Evolutionary conservation across 2,329 filamentous ascomycete species (phyloP), one percentile per base, ranked within the genome.

Genomic region (Penicillium sp.): DNA sequence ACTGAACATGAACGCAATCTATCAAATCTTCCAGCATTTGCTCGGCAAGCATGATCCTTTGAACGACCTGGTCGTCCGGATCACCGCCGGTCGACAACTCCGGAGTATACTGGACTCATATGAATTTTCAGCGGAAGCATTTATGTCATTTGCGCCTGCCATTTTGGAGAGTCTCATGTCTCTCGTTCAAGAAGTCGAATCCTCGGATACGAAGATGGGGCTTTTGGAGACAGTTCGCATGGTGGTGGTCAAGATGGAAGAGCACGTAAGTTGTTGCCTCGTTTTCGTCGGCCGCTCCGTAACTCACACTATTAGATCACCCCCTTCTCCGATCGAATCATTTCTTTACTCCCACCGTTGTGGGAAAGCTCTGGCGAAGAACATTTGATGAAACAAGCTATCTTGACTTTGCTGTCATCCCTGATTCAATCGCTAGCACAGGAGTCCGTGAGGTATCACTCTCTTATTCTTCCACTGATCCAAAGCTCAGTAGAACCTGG

Each of bases 341-440:
- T 99, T 73, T 81, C 84, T 1, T 83, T 92, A 13, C 81, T 97
- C 7, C 92, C 93, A 0, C 81, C 82, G 4, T 81, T 97, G 0
- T 99, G 94, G 94, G 87, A 90, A 59, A 85, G 87, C 50, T 91
- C 90, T 3, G 91, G 88, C 0, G 89, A 96, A 59, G 90, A 94
- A 68, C 91, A 92, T 75, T 85, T 97, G 73, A 89, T 97, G 81
- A 97, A 97, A 74, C 92, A 97, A 75, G 87, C 91, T 1, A 92
- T 97, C 51, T 83, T 97, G 56, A 90, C 89, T 2, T 88, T 97
- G 39, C 85, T 97, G 50, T 83, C 90, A 2, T 88, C 91, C 2
- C 81, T 99, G 15, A 90, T 96, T n/a, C 87, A 87, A 70, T 89
- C 92, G 2, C 90, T 97, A 84, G 91, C 89, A 58, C 82, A 84